phyloP scores from a whole-genome alignment of 2,329 filamentous ascomycete species.

The Albifimbria verrucaria region DNA sequence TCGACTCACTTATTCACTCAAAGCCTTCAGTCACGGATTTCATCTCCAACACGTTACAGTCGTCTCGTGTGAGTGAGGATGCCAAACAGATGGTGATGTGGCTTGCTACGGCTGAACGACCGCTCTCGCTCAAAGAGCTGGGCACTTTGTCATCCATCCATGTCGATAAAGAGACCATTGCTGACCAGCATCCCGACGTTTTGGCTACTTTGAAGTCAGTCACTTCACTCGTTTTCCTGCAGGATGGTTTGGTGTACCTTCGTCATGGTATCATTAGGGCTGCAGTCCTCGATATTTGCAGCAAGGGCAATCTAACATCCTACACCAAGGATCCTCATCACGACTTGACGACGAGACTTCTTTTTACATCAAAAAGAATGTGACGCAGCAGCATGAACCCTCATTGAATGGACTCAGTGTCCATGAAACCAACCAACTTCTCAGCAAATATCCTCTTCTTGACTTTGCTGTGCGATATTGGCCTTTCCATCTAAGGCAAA shows the following conservation, averaged over 20 bases:
- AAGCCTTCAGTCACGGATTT: constrained; percentile 27
- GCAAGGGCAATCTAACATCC: constrained; percentile 26
- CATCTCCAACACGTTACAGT: constrained; percentile 21
- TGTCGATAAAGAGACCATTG: constrained; percentile 24
- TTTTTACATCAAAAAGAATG: constrained; percentile 28
- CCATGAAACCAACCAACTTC: constrained; percentile 18
- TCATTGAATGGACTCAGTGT: constrained; percentile 23
- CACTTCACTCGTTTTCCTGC: constrained; percentile 26
- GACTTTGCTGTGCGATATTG: constrained; percentile 19
- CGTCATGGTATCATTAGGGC: constrained; percentile 30
- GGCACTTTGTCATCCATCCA: constrained; percentile 24
- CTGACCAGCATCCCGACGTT: constrained; percentile 21
- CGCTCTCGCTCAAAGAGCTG: constrained; percentile 28
- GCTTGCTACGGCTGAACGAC: constrained; percentile 32
- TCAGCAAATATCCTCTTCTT: constrained; percentile 16
- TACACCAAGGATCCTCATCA: constrained; percentile 28
- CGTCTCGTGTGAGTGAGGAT: constrained; percentile 22
- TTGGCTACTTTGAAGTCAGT: constrained; percentile 24
- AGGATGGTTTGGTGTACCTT: constrained; percentile 30
- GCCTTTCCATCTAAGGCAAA: constrained; percentile 12
- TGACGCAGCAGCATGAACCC: constrained; percentile 26
- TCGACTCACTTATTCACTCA: constrained; percentile 21
- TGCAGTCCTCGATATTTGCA: constrained; percentile 24
- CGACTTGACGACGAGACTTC: constrained; percentile 27
- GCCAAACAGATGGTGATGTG: constrained; percentile 29